These are phyloP conservation scores for Xylaria hypoxylon DNA, from an alignment of 2,329 filamentous ascomycete species.

Conservation along the genomic window DNA sequence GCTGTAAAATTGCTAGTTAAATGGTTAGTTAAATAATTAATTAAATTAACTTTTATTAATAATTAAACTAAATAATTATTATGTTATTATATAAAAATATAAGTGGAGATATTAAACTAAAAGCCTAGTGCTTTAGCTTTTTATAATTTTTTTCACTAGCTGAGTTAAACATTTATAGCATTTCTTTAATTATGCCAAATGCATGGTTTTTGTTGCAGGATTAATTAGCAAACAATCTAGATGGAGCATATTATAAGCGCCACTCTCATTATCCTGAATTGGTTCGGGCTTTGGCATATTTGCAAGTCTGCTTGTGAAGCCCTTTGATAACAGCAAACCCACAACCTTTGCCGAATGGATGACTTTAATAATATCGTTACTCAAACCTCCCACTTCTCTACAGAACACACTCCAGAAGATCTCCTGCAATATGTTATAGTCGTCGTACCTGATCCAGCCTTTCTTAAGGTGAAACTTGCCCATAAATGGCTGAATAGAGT, in stretches of 20 bases:
- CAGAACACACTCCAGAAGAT: constrained; percentile 52
- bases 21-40: too few relatives aligned
- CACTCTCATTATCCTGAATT: constrained; percentile 53
- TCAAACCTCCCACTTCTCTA: constrained; percentile 48
- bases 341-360: constrained; percentile 52
- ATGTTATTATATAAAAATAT: too few relatives aligned
- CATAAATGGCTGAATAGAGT: constrained; percentile 52
- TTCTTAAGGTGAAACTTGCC: constrained; percentile 52
- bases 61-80: too few relatives aligned
- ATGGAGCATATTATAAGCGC: constrained; percentile 53
- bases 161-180: too few relatives aligned
- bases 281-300: constrained; percentile 52
- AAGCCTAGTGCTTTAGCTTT: too few relatives aligned
- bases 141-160: too few relatives aligned
- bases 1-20: too few relatives aligned
- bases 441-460: constrained; percentile 53
- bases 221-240: neutral
- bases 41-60: too few relatives aligned
- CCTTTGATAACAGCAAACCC: constrained; percentile 52
- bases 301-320: constrained; percentile 55
- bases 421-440: constrained; percentile 48
- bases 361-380: constrained; percentile 41
- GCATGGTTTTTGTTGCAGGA: neutral
- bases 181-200: too few relatives aligned
- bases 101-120: too few relatives aligned